Evolutionary conservation across 164 flowering plant species (phyloP).

Genomic region (Akebia trifoliata): DNA sequence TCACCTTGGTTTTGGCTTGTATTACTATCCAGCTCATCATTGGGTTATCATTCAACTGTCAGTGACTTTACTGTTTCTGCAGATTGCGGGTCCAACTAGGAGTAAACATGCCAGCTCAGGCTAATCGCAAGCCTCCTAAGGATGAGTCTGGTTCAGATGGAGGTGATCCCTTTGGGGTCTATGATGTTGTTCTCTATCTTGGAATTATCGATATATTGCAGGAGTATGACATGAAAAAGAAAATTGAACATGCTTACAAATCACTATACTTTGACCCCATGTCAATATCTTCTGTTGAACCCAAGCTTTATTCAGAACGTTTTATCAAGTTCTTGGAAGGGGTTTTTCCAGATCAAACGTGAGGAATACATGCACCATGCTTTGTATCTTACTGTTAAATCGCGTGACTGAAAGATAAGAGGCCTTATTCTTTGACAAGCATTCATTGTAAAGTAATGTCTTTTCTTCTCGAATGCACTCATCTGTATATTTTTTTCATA

Average conservation of each 20-base stretch:
- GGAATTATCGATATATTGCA: slow-evolving; percentile 92
- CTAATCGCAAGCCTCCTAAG: slow-evolving; percentile 44
- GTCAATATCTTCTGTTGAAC: slow-evolving; percentile 75
- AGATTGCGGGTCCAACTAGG: slow-evolving; percentile 86
- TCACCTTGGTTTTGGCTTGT: too few relatives aligned
- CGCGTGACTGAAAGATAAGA: not conserved
- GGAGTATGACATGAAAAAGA: slow-evolving; percentile 73
- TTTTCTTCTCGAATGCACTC: slow-evolving; percentile 1
- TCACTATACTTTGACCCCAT: slow-evolving; percentile 62
- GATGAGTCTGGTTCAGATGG: slow-evolving; percentile 30
- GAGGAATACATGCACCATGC: slow-evolving; percentile 7
- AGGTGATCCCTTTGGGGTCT: slow-evolving; percentile 73
- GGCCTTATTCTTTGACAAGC: slow-evolving; percentile 3
- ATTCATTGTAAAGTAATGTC: not conserved
- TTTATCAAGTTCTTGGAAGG: slow-evolving; percentile 64
- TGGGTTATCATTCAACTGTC: not conserved
- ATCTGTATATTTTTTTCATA: not conserved
- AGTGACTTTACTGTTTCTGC: not conserved
- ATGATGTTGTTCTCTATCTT: slow-evolving; percentile 84
- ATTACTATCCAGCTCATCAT: too few relatives aligned
- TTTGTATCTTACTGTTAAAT: not conserved
- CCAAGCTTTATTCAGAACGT: slow-evolving; percentile 61
- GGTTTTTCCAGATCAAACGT: slow-evolving; percentile 51
- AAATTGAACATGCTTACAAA: slow-evolving; percentile 71
- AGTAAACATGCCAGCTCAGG: slow-evolving; percentile 97